phyloP scores from a whole-genome alignment of 1,284 basidiomycete genomes.

The Neolentinus lepideus region DNA sequence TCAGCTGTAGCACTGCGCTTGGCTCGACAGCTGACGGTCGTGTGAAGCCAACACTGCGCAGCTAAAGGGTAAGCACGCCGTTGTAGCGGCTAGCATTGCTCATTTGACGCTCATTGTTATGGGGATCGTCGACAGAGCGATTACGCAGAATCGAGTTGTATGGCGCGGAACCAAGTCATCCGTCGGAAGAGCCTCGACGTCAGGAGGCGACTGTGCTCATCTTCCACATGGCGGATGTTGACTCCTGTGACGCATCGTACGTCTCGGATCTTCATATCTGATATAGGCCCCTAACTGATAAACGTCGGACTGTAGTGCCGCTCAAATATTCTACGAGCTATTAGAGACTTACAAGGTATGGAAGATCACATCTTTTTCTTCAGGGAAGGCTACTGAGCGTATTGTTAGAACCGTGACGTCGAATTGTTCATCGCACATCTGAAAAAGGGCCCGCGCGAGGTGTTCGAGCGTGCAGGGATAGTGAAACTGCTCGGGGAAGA shows the following conservation, averaged over 20 bases:
- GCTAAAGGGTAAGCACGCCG: constrained; percentile 49
- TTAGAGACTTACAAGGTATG: constrained; percentile 67
- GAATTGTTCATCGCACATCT: constrained; percentile 78
- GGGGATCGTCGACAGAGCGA: constrained; percentile 45
- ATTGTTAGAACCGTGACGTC: constrained; percentile 56
- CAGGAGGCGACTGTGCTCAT: constrained; percentile 73
- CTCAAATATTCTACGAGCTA: constrained; percentile 81
- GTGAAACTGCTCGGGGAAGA: constrained; percentile 57
- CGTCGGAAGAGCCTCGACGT: constrained; percentile 78
- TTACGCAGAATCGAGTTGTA: constrained; percentile 79
- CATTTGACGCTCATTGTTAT: background rate
- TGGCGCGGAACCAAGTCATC: constrained; percentile 71
- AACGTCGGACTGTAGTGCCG: constrained; percentile 45
- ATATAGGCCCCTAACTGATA: constrained; percentile 1
- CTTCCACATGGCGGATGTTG: constrained; percentile 86
- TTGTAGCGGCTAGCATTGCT: background rate
- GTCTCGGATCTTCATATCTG: constrained; percentile 21
- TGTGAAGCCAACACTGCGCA: constrained; percentile 79
- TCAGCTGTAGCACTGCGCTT: background rate
- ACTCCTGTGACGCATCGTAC: constrained; percentile 80
- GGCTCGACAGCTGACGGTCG: constrained; percentile 4
- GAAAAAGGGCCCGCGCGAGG: constrained; percentile 41
- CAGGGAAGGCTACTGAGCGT: background rate
- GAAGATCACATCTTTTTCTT: constrained; percentile 4
- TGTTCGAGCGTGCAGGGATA: constrained; percentile 66